Percentiles rank a stretch among this genome's conserved stretches.
Evolutionary conservation across 768 basidiomycete species (phyloP).

Genomic region (Hypholoma fasciculare): DNA sequence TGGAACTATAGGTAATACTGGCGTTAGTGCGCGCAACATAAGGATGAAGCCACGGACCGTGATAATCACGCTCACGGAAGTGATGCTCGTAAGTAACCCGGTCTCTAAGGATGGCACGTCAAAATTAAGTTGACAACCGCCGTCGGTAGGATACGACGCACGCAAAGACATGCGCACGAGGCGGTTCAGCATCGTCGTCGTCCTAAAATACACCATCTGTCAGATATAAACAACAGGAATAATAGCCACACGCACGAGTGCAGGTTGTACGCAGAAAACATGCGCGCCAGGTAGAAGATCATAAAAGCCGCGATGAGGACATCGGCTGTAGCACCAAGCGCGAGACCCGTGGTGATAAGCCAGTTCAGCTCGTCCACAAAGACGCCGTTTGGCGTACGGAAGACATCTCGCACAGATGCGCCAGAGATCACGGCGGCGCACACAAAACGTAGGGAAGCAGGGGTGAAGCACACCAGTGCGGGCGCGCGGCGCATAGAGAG

Average conservation of each 20-base stretch:
- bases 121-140: background rate
- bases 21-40: background rate
- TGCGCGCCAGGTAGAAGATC: background rate
- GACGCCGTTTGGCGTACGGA: background rate
- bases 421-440: background rate
- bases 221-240: background rate
- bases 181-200: background rate
- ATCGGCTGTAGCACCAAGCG: conserved; percentile 2
- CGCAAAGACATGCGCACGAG: background rate
- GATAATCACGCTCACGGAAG: conserved; percentile 2
- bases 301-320: conserved; percentile 4
- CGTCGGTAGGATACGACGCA: background rate
- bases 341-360: conserved; percentile 1
- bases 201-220: background rate
- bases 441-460: background rate
- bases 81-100: background rate
- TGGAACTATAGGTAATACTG: background rate
- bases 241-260: background rate
- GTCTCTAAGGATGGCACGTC: background rate
- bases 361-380: background rate
- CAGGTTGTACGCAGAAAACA: background rate
- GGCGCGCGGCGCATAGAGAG: background rate
- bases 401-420: background rate
- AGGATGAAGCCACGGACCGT: background rate
- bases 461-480: background rate